phyloP scores from a whole-genome alignment of 2,329 filamentous ascomycete genomes.

The Penicillium aurantiogriseum region DNA sequence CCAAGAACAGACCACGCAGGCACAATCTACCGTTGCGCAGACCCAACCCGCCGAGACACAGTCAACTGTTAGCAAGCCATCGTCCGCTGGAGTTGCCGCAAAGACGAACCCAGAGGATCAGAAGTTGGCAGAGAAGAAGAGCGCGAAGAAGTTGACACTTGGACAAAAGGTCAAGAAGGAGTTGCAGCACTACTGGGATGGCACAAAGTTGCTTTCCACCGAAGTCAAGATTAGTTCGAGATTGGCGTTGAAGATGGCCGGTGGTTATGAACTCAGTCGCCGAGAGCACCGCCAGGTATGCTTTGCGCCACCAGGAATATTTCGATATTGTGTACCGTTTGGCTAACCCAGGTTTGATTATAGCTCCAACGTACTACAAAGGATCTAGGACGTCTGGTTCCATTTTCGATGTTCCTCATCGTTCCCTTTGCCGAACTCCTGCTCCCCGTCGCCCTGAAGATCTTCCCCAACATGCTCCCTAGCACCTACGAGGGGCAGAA shows the following conservation, averaged over 20 bases:
- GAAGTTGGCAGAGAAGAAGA: conserved; percentile 64
- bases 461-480: conserved; percentile 96
- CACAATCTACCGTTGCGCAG: conserved; percentile 11
- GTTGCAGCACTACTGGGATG: conserved; percentile 93
- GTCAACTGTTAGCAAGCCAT: conserved; percentile 45
- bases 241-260: conserved; percentile 93
- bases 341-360: conserved; percentile 14
- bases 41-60: conserved; percentile 9
- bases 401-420: conserved; percentile 95
- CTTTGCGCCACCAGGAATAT: conserved; percentile 1
- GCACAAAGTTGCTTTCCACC: conserved; percentile 87
- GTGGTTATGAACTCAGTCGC: conserved; percentile 91
- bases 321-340: not conserved
- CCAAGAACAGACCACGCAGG: conserved; percentile 48
- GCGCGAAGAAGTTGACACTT: conserved; percentile 81
- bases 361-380: conserved; percentile 84
- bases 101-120: conserved; percentile 56
- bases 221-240: conserved; percentile 92
- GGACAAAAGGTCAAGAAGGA: conserved; percentile 96
- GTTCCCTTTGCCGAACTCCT: conserved; percentile 94
- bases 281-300: conserved; percentile 81
- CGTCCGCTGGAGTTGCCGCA: conserved; percentile 61
- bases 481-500: conserved; percentile 95
- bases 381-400: conserved; percentile 86
- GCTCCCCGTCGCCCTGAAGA: conserved; percentile 82